Conservation (phyloP, 176 grass and related monocot species). For the Oryza australiensis region DNA sequence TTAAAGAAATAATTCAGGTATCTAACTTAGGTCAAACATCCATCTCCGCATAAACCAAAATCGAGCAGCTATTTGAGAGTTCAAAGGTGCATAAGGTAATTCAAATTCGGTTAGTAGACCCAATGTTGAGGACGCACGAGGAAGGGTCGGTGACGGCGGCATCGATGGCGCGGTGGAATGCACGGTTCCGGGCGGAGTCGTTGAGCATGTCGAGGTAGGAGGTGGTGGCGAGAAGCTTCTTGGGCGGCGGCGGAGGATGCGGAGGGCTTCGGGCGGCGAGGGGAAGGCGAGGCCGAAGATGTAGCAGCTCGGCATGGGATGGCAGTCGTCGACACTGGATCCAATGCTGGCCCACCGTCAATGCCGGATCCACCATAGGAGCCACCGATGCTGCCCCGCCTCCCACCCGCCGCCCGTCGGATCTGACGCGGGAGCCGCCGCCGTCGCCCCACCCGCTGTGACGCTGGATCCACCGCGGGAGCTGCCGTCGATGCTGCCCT, state of each 20-base stretch:
- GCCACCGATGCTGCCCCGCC: too few species aligned
- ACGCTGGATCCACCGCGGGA: too few species aligned
- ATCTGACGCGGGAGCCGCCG: too few species aligned
- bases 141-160: slow-evolving; percentile 58
- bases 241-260: slow-evolving; percentile 10
- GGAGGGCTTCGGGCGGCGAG: slow-evolving; percentile 19
- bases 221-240: slow-evolving; percentile 60
- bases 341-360: too few species aligned
- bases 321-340: too few species aligned
- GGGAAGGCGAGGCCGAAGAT: not conserved
- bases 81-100: too few species aligned
- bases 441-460: too few species aligned
- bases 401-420: too few species aligned
- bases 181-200: slow-evolving; percentile 66
- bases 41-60: too few species aligned
- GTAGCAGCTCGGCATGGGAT: slow-evolving; percentile 41
- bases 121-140: slow-evolving; percentile 85
- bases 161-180: slow-evolving; percentile 70
- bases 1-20: not conserved
- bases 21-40: not conserved
- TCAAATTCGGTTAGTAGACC: slow-evolving; percentile 48
- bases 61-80: too few species aligned
- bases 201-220: slow-evolving; percentile 99
- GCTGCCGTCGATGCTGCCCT: too few species aligned
- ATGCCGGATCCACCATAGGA: too few species aligned